A percentile compares a stretch with the other conserved stretches of the same genome.
These are phyloP conservation scores for Clonostachys solani DNA, from an alignment of 2,329 filamentous ascomycete species.

Conservation along the genomic window DNA sequence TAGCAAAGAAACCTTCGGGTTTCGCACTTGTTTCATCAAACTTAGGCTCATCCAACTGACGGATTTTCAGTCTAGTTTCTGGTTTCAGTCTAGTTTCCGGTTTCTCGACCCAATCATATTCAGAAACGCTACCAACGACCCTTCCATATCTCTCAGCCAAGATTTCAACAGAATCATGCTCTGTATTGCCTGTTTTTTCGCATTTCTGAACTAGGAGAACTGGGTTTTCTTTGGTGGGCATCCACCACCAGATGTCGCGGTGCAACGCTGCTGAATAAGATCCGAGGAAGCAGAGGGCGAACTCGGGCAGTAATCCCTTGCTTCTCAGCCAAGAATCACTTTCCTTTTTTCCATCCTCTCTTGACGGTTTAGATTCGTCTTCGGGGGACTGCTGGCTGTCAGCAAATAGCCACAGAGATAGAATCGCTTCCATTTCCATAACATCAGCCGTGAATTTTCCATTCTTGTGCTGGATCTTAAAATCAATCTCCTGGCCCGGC, in stretches of 20 bases:
- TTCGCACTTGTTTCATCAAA: too few species aligned
- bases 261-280: conserved; percentile 1
- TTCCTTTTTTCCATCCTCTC: background rate
- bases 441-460: conserved; percentile 11
- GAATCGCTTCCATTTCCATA: conserved; percentile 15
- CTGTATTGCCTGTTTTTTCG: background rate
- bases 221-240: background rate
- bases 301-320: conserved; percentile 2
- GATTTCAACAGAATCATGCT: background rate
- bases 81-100: too few species aligned
- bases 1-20: too few species aligned
- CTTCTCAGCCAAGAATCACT: conserved; percentile 9
- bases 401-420: conserved; percentile 21
- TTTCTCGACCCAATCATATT: too few species aligned
- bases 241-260: conserved; percentile 10
- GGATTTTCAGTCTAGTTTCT: too few species aligned
- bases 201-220: too few species aligned
- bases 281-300: conserved; percentile 9
- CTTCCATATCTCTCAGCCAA: conserved; percentile 4
- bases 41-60: background rate
- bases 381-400: conserved; percentile 1
- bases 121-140: too few species aligned
- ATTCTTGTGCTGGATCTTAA: background rate
- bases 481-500: too few species aligned
- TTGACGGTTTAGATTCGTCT: too few species aligned